phyloP scores from a whole-genome alignment of 192 early-diverging fungal genomes.

The Entomortierella chlamydospora region DNA sequence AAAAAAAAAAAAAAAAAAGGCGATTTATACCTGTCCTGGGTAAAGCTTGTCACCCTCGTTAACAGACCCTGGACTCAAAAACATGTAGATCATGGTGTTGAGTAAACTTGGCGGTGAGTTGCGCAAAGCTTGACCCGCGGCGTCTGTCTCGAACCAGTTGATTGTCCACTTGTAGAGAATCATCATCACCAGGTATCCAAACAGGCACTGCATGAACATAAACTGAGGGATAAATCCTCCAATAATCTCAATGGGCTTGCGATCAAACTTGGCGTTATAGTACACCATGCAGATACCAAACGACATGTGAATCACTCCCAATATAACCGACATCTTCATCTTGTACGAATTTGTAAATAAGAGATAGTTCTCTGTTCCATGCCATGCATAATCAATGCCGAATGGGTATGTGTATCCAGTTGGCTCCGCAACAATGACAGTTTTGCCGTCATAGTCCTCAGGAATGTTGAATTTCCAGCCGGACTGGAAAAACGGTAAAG shows the following conservation, averaged over 20 bases:
- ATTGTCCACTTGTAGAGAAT: conserved; percentile 98
- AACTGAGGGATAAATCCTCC: conserved; percentile 95
- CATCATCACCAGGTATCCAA: conserved; percentile 93
- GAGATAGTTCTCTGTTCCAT: conserved; percentile 91
- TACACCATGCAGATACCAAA: conserved; percentile 91
- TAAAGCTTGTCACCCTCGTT: conserved; percentile 77
- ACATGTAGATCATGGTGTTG: conserved; percentile 99
- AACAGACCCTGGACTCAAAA: conserved; percentile 92
- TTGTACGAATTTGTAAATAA: conserved; percentile 99
- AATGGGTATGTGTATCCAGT: conserved; percentile 52
- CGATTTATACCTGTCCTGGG: conserved; percentile 78
- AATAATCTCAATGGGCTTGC: conserved; percentile 81
- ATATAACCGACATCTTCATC: conserved; percentile 98
- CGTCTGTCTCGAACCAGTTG: conserved; percentile 85
- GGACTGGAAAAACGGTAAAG: conserved; percentile 76
- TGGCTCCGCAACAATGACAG: conserved; percentile 68
- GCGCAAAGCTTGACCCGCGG: conserved; percentile 66
- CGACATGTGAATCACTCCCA: conserved; percentile 98
- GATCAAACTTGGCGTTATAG: conserved; percentile 90
- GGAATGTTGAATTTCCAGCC: conserved; percentile 80
- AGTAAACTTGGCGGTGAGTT: conserved; percentile 91
- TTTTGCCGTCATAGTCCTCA: conserved; percentile 65
- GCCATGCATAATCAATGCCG: conserved; percentile 75
- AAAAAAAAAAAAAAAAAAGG: too few species aligned
- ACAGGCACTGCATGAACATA: conserved; percentile 90